Conservation (phyloP, 2,329 filamentous ascomycete genomes). For the Botrytis porri region DNA sequence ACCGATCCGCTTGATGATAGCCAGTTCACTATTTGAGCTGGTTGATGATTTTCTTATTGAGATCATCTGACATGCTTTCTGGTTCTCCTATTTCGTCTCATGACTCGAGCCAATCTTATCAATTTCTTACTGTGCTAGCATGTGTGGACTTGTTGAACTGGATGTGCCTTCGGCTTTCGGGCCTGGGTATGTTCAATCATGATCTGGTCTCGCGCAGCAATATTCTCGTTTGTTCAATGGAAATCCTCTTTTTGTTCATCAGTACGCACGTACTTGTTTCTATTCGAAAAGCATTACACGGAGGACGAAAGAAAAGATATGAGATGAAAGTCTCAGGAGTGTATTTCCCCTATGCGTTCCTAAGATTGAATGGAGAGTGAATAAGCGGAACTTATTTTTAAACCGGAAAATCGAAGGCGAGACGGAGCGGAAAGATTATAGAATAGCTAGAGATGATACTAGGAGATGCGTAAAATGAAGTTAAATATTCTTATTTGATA, state of each 20-base stretch:
- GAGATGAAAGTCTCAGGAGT: background rate
- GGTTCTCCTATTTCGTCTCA: background rate
- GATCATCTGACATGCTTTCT: too few relatives aligned
- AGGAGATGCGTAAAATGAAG: background rate
- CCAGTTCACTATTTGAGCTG: background rate
- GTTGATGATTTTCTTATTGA: background rate
- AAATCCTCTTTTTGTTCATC: too few relatives aligned
- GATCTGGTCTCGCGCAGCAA: background rate
- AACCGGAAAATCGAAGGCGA: background rate
- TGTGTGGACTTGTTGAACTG: background rate
- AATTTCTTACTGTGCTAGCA: background rate
- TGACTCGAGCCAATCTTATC: background rate
- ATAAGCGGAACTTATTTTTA: background rate
- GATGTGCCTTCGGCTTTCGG: background rate
- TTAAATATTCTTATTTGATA: background rate
- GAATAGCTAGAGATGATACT: background rate
- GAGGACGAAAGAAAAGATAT: background rate
- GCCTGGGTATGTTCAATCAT: background rate
- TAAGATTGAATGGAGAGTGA: background rate
- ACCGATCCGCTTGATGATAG: slow-evolving; percentile 12
- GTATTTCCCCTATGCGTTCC: background rate
- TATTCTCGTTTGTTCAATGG: background rate
- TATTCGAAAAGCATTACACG: background rate
- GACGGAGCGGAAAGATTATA: background rate
- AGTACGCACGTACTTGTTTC: background rate